Evolutionary conservation across 352 stramenopile genomes (phyloP).

Genomic region (Globisporangium solare): DNA sequence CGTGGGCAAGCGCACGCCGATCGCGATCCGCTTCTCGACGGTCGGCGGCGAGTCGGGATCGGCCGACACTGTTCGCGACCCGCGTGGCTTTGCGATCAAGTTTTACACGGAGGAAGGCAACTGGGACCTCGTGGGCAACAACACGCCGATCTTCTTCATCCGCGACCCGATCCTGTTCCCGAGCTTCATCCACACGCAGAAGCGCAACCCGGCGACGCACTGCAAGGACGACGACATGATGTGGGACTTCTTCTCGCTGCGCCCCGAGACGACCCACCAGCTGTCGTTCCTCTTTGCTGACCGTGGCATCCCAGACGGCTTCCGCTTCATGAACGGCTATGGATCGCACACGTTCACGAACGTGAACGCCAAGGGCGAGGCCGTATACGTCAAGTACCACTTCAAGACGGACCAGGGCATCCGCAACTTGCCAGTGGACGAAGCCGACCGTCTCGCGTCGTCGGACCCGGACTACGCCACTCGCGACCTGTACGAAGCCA

Average conservation of each 20-base stretch:
- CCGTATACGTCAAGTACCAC: constrained; percentile 91
- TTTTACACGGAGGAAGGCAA: constrained; percentile 94
- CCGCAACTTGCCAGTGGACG: constrained; percentile 80
- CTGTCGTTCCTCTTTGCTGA: constrained; percentile 88
- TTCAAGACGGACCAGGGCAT: constrained; percentile 91
- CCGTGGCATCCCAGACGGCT: constrained; percentile 85
- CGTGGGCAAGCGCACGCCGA: constrained; percentile 81
- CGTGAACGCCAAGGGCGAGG: constrained; percentile 73
- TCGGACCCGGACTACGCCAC: constrained; percentile 87
- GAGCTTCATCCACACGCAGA: constrained; percentile 92
- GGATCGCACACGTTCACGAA: constrained; percentile 91
- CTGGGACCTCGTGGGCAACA: constrained; percentile 93
- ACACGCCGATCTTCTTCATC: constrained; percentile 94
- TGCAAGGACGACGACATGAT: constrained; percentile 86
- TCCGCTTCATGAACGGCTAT: constrained; percentile 91
- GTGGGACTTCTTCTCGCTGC: constrained; percentile 92
- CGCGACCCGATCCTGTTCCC: constrained; percentile 91
- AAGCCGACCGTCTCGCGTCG: constrained; percentile 60
- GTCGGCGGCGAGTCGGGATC: constrained; percentile 76
- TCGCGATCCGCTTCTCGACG: constrained; percentile 84
- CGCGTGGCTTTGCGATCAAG: constrained; percentile 90
- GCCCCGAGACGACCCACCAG: constrained; percentile 88
- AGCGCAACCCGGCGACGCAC: constrained; percentile 87
- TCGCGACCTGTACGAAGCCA: constrained; percentile 90
- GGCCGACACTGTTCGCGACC: constrained; percentile 85